Evolutionary conservation across 495 filamentous ascomycete genomes (phyloP).

Genomic region (Lepraria neglecta): DNA sequence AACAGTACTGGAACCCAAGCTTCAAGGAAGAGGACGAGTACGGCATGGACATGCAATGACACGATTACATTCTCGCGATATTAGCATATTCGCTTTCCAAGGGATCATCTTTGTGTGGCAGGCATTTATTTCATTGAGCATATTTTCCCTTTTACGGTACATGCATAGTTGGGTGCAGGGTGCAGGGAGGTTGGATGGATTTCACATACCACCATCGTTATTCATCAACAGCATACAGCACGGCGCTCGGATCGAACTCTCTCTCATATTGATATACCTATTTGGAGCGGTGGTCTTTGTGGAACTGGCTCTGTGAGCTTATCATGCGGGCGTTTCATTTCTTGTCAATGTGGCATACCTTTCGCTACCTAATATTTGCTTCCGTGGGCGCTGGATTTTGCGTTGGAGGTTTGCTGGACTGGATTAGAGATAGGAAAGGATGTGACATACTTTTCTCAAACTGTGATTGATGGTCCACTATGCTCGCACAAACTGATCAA

Average conservation of each 20-base stretch:
- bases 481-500: too few relatives aligned
- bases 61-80: neutral
- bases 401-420: neutral
- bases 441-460: too few relatives aligned
- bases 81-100: conserved; percentile 6
- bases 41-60: conserved; percentile 67
- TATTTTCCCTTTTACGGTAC: conserved; percentile 3
- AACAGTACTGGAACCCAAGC: conserved; percentile 66
- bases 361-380: conserved; percentile 14
- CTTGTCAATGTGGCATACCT: neutral
- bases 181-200: conserved; percentile 1
- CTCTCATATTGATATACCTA: conserved; percentile 12
- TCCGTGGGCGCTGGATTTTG: neutral
- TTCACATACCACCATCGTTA: conserved; percentile 16
- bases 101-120: neutral
- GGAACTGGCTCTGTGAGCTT: conserved; percentile 15
- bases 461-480: too few relatives aligned
- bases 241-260: conserved; percentile 11
- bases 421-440: conserved; percentile 6
- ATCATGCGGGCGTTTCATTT: neutral
- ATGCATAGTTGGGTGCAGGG: conserved; percentile 15
- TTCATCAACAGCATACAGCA: conserved; percentile 17
- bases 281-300: conserved; percentile 2
- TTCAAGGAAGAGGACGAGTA: conserved; percentile 94
- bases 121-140: conserved; percentile 7